Conservation (phyloP, 352 stramenopile genomes). For the Phytopythium helicoides region DNA sequence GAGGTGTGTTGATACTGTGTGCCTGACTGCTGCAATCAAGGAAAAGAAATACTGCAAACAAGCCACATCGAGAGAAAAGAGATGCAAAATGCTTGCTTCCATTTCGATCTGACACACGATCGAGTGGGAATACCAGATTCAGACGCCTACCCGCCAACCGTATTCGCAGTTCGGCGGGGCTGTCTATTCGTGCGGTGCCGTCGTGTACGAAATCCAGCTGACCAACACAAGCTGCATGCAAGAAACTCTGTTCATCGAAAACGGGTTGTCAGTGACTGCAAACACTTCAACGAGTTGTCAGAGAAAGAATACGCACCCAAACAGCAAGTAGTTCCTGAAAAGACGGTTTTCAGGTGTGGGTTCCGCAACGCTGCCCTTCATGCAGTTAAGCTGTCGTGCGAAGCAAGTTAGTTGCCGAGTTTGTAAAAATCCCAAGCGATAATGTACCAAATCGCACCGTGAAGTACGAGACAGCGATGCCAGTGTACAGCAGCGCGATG, state of each 20-base stretch:
- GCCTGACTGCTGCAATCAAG: no score
- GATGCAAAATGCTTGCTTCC: no score
- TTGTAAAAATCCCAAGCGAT: not conserved
- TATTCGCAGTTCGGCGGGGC: not conserved
- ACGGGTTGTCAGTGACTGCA: not conserved
- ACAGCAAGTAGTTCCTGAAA: slow-evolving; percentile 86
- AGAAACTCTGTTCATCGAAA: slow-evolving; percentile 43
- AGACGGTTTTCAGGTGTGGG: slow-evolving; percentile 67
- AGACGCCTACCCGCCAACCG: no score
- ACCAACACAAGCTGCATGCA: slow-evolving; percentile 81
- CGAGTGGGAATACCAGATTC: no score
- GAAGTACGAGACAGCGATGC: slow-evolving; percentile 92
- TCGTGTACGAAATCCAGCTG: slow-evolving; percentile 87
- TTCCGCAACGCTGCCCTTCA: slow-evolving; percentile 83
- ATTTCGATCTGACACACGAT: no score
- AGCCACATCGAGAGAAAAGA: no score
- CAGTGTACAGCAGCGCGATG: slow-evolving; percentile 92
- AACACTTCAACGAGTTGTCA: not conserved
- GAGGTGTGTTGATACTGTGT: no score
- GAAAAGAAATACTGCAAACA: no score
- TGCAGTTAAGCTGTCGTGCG: slow-evolving; percentile 71
- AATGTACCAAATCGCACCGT: slow-evolving; percentile 62
- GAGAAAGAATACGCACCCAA: slow-evolving; percentile 45
- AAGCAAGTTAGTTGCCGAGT: not conserved
- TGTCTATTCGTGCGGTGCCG: slow-evolving; percentile 52